These are phyloP conservation scores for Camellia japonica DNA, from an alignment of 148 eudicot species.

Conservation along the genomic window DNA sequence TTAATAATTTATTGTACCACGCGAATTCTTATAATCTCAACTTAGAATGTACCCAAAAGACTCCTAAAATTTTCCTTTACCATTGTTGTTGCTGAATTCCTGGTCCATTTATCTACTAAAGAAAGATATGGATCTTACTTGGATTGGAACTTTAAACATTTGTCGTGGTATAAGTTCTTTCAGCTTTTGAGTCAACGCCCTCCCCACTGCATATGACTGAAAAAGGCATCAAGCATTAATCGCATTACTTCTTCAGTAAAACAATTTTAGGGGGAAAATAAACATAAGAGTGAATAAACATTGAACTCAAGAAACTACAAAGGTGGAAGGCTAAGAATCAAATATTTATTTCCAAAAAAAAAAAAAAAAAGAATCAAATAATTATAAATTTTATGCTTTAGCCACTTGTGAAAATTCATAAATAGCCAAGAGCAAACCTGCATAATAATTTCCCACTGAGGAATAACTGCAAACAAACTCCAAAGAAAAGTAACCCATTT, in stretches of 20 bases:
- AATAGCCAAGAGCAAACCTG: background rate
- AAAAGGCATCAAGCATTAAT: background rate
- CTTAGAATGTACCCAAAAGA: background rate
- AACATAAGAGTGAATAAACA: background rate
- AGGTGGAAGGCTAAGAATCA: background rate
- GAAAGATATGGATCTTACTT: constrained; percentile 44
- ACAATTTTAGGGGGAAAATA: background rate
- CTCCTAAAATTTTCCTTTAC: background rate
- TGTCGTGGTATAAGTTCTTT: constrained; percentile 98
- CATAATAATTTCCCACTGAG: background rate
- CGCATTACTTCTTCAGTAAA: constrained; percentile 10
- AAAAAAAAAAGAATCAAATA: too few relatives aligned
- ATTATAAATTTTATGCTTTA: background rate
- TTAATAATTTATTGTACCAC: too few relatives aligned
- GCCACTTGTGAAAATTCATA: background rate
- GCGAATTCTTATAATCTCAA: background rate
- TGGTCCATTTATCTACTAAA: background rate
- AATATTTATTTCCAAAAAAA: too few relatives aligned
- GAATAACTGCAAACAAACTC: background rate
- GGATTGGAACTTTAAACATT: constrained; percentile 98
- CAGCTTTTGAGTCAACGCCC: constrained; percentile 94
- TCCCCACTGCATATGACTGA: constrained; percentile 87
- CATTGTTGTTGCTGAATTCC: background rate
- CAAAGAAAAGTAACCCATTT: background rate
- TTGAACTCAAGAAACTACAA: background rate